Conservation (phyloP, 2,329 filamentous ascomycete genomes). For the Cytospora schulzeri region DNA sequence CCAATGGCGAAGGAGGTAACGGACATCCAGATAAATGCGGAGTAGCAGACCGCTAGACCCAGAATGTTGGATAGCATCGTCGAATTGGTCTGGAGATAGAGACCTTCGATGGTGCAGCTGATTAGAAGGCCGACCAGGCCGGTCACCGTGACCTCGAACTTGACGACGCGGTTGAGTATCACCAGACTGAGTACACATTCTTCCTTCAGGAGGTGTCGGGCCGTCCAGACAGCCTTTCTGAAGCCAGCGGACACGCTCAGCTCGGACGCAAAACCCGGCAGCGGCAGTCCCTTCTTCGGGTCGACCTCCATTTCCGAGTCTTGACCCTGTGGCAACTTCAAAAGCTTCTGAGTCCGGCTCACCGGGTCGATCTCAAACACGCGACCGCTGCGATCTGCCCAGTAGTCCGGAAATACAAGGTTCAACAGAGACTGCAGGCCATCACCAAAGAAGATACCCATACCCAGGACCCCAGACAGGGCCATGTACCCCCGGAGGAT, state of each 20-base stretch:
- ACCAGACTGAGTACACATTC: conserved; percentile 54
- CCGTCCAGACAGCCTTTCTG: conserved; percentile 48
- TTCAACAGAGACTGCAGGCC: conserved; percentile 63
- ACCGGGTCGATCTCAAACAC: conserved; percentile 51
- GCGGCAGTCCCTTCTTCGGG: conserved; percentile 35
- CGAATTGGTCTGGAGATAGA: conserved; percentile 67
- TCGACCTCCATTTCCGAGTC: conserved; percentile 34
- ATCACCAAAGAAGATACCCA: conserved; percentile 75
- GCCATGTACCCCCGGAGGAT: conserved; percentile 84
- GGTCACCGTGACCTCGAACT: conserved; percentile 57
- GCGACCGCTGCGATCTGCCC: conserved; percentile 49
- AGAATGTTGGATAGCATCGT: conserved; percentile 76
- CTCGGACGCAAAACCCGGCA: conserved; percentile 27
- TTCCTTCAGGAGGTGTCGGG: conserved; percentile 52
- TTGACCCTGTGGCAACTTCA: conserved; percentile 32
- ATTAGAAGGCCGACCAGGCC: conserved; percentile 58
- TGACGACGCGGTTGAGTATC: conserved; percentile 54
- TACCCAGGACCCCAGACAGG: conserved; percentile 74
- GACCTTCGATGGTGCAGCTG: conserved; percentile 55
- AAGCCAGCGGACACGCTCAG: conserved; percentile 30
- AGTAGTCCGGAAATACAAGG: conserved; percentile 74
- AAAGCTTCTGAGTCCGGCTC: conserved; percentile 40
- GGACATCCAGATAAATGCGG: conserved; percentile 79
- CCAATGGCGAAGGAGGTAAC: conserved; percentile 86
- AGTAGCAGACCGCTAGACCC: conserved; percentile 85